Evolutionary conservation across 179 eudicot genomes (phyloP).

Genomic region (Vitellaria paradoxa): DNA sequence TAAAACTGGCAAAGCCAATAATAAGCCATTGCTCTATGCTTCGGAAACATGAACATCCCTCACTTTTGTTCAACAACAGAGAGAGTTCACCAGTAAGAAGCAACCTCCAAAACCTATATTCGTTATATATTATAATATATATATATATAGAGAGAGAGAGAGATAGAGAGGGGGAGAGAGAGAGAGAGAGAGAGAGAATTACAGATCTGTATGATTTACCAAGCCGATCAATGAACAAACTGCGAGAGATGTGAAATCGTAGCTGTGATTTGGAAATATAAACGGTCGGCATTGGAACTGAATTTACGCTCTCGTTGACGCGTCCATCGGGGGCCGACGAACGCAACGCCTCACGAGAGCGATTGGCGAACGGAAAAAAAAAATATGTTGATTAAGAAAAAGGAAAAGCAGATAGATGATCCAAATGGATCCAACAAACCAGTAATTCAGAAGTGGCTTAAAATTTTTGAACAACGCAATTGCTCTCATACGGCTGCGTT

Average conservation of each 20-base stretch:
- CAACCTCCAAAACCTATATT: constrained; percentile 23
- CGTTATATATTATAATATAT: not conserved
- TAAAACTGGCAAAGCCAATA: constrained; percentile 28
- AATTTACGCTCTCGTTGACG: constrained; percentile 64
- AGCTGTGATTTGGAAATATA: not conserved
- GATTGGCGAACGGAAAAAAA: not conserved
- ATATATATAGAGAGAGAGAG: not conserved
- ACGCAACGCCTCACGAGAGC: constrained; percentile 69
- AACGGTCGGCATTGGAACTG: not conserved
- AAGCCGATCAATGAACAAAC: constrained; percentile 8
- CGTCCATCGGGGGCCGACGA: constrained; percentile 44
- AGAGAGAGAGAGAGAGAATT: no score
- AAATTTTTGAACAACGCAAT: not conserved
- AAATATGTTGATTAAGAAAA: not conserved
- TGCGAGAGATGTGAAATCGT: constrained; percentile 9
- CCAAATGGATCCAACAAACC: not conserved
- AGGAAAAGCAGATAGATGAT: not conserved
- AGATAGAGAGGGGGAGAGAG: not conserved
- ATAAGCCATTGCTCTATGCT: constrained; percentile 28
- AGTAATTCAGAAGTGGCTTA: not conserved
- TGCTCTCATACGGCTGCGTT: not conserved
- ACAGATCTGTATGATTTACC: not conserved
- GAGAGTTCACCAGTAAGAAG: constrained; percentile 59
- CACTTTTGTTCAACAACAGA: constrained; percentile 19
- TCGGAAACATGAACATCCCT: constrained; percentile 44